Evolutionary conservation across 352 stramenopile species (phyloP).

Genomic region (Phytophthora multivora): DNA sequence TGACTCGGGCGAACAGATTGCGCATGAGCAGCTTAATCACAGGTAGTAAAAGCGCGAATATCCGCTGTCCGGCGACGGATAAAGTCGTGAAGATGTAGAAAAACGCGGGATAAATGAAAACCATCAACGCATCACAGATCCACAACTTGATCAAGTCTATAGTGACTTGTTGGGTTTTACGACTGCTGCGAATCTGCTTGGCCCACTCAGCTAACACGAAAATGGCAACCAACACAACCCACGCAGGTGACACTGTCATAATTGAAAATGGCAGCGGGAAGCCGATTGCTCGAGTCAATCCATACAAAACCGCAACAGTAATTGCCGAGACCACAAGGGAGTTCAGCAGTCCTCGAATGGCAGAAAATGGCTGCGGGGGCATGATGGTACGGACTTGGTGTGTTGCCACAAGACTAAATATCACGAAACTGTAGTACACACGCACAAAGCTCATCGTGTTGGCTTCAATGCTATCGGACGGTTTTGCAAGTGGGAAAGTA

Average conservation of each 20-base stretch:
- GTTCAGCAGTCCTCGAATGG: not conserved
- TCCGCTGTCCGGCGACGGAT: not conserved
- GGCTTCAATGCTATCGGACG: not conserved
- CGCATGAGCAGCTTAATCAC: constrained; percentile 28
- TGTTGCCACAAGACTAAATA: constrained; percentile 19
- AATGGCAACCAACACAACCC: constrained; percentile 8
- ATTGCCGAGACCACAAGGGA: constrained; percentile 5
- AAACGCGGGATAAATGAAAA: constrained; percentile 30
- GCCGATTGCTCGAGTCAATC: not conserved
- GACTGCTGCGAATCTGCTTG: not conserved
- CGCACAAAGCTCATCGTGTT: constrained; percentile 16
- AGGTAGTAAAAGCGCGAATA: constrained; percentile 29
- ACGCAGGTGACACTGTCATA: constrained; percentile 11
- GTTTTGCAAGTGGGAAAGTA: constrained; percentile 9
- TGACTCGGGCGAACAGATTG: constrained; percentile 13
- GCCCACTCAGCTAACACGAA: not conserved
- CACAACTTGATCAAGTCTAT: constrained; percentile 9
- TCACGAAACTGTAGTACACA: constrained; percentile 10
- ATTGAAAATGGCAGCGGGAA: constrained; percentile 29
- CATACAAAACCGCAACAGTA: constrained; percentile 2
- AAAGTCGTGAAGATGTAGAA: constrained; percentile 29
- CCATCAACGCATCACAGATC: constrained; percentile 2
- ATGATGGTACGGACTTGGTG: constrained; percentile 15
- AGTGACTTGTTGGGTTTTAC: not conserved
- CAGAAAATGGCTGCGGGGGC: not conserved